Evolutionary conservation across 805 yeast genomes (phyloP).

Genomic region (Cyberlindnera veronae): DNA sequence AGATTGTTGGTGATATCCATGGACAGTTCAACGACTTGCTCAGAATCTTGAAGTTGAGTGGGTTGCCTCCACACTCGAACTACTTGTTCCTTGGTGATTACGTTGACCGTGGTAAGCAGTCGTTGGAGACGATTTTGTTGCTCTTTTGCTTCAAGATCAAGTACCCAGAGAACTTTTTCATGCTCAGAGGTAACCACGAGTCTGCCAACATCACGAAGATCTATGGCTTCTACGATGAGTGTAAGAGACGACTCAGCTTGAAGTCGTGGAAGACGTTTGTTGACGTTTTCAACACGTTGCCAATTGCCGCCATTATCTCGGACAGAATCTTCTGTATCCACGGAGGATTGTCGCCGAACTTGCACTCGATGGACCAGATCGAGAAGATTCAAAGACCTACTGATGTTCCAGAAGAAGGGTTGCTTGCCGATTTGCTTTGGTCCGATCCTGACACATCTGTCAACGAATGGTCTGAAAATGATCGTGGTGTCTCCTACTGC

Average conservation of each 20-base stretch:
- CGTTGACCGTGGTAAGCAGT: slow-evolving; percentile 96
- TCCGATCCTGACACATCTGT: slow-evolving; percentile 68
- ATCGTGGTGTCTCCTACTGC: slow-evolving; percentile 78
- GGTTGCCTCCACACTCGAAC: slow-evolving; percentile 93
- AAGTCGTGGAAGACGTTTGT: slow-evolving; percentile 93
- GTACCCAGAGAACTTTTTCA: slow-evolving; percentile 92
- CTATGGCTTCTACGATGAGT: slow-evolving; percentile 96
- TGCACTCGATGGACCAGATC: slow-evolving; percentile 62
- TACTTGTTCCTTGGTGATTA: slow-evolving; percentile 93
- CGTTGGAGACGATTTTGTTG: slow-evolving; percentile 84
- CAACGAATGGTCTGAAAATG: slow-evolving; percentile 74
- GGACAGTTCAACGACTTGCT: slow-evolving; percentile 93
- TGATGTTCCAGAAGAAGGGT: slow-evolving; percentile 77
- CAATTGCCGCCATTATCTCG: slow-evolving; percentile 93
- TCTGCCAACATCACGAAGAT: slow-evolving; percentile 96
- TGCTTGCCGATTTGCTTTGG: slow-evolving; percentile 77
- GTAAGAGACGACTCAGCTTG: slow-evolving; percentile 88
- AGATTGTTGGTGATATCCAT: slow-evolving; percentile 90
- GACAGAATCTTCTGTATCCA: slow-evolving; percentile 90
- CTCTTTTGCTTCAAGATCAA: slow-evolving; percentile 91
- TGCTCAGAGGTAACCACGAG: slow-evolving; percentile 94
- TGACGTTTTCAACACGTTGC: slow-evolving; percentile 93
- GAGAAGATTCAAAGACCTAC: slow-evolving; percentile 74
- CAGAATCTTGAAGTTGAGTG: slow-evolving; percentile 90
- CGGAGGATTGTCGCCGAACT: slow-evolving; percentile 77